Conservation (phyloP, 352 stramenopile genomes). For the Bremia lactucae region DNA sequence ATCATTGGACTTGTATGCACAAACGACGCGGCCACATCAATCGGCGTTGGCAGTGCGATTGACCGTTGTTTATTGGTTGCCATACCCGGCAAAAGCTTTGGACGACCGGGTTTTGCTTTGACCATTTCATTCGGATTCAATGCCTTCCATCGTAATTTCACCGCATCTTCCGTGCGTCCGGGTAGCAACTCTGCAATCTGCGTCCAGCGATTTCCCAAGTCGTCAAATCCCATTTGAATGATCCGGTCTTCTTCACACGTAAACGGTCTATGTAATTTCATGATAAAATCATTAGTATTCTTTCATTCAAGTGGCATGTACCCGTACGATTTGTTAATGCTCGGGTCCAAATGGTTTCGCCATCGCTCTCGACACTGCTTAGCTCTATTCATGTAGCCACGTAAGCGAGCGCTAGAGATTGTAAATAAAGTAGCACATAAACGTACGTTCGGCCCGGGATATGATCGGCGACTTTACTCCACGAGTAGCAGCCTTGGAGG, state of each 20-base stretch:
- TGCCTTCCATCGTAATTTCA: conserved; percentile 80
- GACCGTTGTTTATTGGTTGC: conserved; percentile 35
- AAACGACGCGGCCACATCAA: conserved; percentile 41
- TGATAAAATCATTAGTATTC: neutral
- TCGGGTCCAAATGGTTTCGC: conserved; percentile 93
- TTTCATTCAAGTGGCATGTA: no score
- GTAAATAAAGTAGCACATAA: neutral
- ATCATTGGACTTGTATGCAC: conserved; percentile 27
- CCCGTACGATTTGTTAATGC: conserved; percentile 76
- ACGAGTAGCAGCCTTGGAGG: conserved; percentile 56
- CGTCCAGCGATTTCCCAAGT: conserved; percentile 91
- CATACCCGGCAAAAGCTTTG: conserved; percentile 47
- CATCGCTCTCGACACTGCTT: conserved; percentile 95
- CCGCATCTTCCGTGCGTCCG: conserved; percentile 78
- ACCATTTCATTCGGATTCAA: conserved; percentile 55
- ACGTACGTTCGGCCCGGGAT: conserved; percentile 55
- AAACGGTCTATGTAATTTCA: conserved; percentile 34
- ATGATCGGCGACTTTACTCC: conserved; percentile 45
- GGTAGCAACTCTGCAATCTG: conserved; percentile 84
- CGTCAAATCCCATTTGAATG: conserved; percentile 86
- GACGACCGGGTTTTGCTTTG: conserved; percentile 45
- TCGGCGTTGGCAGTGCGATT: conserved; percentile 33
- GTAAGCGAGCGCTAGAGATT: no score
- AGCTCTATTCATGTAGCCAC: no score
- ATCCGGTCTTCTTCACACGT: conserved; percentile 89